Base-by-base conservation (phyloP, 1,284 basidiomycete species). In the Sphaerobolus stellatus region DNA sequence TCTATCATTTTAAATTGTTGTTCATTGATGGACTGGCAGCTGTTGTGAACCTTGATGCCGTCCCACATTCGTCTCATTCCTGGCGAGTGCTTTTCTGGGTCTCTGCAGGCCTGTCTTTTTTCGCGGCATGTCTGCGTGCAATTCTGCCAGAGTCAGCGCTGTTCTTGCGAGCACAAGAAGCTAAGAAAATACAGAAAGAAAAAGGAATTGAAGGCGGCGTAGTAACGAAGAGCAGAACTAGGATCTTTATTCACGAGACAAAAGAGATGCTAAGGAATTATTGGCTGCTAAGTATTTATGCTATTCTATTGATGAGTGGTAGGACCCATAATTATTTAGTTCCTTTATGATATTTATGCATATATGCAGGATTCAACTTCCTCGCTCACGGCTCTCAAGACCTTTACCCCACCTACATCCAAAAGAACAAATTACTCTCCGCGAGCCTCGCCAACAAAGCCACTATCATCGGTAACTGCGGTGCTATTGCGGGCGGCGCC, bases 391-490 rank as follows among this genome's bases (percentile, higher is more conserved):
- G 90, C 14, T 91, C 88, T 56, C 90, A 91, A 76, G 88, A 91
- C 69, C 64, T 91, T 30, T 91, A 89, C 74, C 91, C 92, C 22
- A 92, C 87, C 3, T 94, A 92, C 68, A 75, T 95, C 48, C 70
- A 82, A 59, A 68, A 67, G 1, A 78, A 81, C 14, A 90, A 90
- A 65, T 74, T 75, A 29, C 83, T 89, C 64, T 71, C 67, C 24
- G 40, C 74, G 0, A 77, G 86, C 61, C 68, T 83, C 44, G 80
- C 94, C 0, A 90, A 90, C 2, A 78, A 91, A 38, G 91, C 92
- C 0, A 97, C 94, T 11, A 98, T 98, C 64, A 93, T 98, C 61
- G 88, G 89, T 25, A 94, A 92, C 69, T 89, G 72, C 55, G 90
- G 84, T 73, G 64, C 77, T 79, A 54, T 50, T 50, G 22, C 52